Base-by-base conservation (phyloP, 352 stramenopile genomes). In the Phytophthora agathidicida region DNA sequence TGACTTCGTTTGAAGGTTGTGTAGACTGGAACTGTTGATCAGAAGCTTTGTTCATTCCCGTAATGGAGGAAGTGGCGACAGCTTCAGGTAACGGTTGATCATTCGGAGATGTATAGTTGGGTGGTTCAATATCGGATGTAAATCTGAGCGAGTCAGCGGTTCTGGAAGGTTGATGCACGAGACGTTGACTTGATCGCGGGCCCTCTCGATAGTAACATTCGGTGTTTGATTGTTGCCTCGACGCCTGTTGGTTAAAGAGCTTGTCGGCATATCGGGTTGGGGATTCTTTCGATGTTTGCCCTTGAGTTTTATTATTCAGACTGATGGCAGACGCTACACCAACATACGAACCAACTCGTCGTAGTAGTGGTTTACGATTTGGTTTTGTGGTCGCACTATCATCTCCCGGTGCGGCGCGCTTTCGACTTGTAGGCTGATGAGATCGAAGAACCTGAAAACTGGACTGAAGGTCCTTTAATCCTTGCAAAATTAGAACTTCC, bases 231-330 rank as follows among this genome's bases (percentile, higher is more conserved):
- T 47, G 20, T 1, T 26, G 35, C 37, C 3, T 11, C 26, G 32
- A n/a, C n/a, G n/a, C 7, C 9, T 50, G 22, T 14, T 33, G 28
- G 16, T 32, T 60, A 16, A 68, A 71, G 8, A 75, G 46, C 5
- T 68, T 37, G 41, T 71, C 66, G 7, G 66, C 56, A 28, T 65
- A 71, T 1, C 47, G 55, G n/a, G 66, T 71, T n/a, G 61, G 54
- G 1, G 66, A 75, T n/a, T 45, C 22, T 9, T 56, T 61, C 8
- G 35, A 3, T 17, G 1, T 24, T 38, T 57, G 28, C 20, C 8
- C 38, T 41, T 57, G 51, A 0, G 0, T 35, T 41, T 51, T 52
- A 26, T 9, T 60, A 8, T 58, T 44, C 17, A 44, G 5, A 11
- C 30, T 61, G 23, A 17, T 55, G 10, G n/a, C 37, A 6, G 51